Base-by-base conservation (phyloP, 202 grass and related monocot species). In the Saccharum hybrid region DNA sequence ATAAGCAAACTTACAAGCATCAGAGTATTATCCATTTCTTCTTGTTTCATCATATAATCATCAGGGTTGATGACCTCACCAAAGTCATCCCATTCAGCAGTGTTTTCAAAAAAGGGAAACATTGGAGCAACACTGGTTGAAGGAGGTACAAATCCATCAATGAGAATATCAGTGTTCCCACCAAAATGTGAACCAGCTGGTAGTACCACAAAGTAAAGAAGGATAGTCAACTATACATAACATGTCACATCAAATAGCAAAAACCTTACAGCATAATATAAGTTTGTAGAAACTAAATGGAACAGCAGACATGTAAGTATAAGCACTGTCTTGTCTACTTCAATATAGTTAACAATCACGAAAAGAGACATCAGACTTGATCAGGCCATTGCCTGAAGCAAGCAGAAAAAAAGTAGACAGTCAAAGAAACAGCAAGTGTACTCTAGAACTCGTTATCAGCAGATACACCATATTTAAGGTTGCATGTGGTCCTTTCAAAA, bases 61-160 rank as follows among this genome's bases (percentile, higher is more conserved):
- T 98, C 95, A 86, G 95, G 95, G 85, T 95, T 90, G 79, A 98
- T 95, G 74, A 98, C 87, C 89, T 98, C 96, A 80, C 96, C 96
- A 22, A 94, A 98, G 88, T 98, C 96, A 93, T 98, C 92, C 96
- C 96, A 98, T 69, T 93, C 90, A 75, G 89, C 89, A 81, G 82
- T 90, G 73, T 85, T 98, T 86, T 98, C 89, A 75, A 98, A 98
- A 76, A 93, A 93, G 26, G 96, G 96, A 85, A 98, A 98, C 90
- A 98, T 98, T 85, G 96, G 92, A 88, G 90, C 85, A 54, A 93
- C 83, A 87, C 92, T 95, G 12, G 77, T 86, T 51, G 85, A 68
- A 75, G 90, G 85, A 88, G 94, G 90, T 45, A 85, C 86, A 95
- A 98, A 98, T 90, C 96, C 96, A 85, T 98, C 96, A 90, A 95